phyloP scores from a whole-genome alignment of 1,139 yeast species.

The Nakaseomyces uthaithaninus region DNA sequence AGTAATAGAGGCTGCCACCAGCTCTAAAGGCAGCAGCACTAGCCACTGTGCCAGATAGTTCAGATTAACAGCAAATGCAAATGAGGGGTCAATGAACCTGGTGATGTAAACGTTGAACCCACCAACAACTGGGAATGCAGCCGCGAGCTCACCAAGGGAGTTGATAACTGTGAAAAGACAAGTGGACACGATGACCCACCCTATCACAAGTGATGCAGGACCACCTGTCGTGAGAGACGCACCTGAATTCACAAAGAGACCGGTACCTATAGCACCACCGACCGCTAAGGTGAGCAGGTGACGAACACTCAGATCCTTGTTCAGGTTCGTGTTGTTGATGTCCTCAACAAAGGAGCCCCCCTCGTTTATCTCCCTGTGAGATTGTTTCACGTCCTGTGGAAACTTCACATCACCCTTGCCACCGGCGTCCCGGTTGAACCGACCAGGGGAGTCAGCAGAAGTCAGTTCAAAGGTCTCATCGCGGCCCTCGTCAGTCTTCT shows the following conservation, averaged over 20 bases:
- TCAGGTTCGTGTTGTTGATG: constrained; percentile 13
- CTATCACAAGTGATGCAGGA: constrained; percentile 56
- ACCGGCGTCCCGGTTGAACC: neutral
- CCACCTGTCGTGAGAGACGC: constrained; percentile 57
- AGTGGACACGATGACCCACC: constrained; percentile 42
- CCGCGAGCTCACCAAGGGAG: constrained; percentile 60
- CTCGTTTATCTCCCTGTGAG: constrained; percentile 2
- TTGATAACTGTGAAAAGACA: constrained; percentile 61
- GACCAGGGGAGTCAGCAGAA: constrained; percentile 3
- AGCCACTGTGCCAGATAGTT: constrained; percentile 66
- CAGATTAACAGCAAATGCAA: constrained; percentile 72
- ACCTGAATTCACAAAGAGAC: constrained; percentile 57
- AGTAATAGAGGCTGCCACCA: constrained; percentile 64
- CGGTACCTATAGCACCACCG: constrained; percentile 78
- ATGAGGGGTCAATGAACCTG: constrained; percentile 57
- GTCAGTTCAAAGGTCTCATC: constrained; percentile 1
- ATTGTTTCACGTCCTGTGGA: neutral
- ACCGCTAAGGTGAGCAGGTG: constrained; percentile 74
- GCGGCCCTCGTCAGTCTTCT: neutral
- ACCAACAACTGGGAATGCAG: constrained; percentile 61
- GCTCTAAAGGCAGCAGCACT: constrained; percentile 58
- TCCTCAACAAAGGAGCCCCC: constrained; percentile 10
- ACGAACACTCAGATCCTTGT: constrained; percentile 55
- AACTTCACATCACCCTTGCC: neutral
- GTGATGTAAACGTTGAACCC: constrained; percentile 63